Percentiles rank a stretch among this genome's conserved stretches.
Evolutionary conservation across 176 grass and related monocot genomes (phyloP).

Genomic region (Zea luxurians): DNA sequence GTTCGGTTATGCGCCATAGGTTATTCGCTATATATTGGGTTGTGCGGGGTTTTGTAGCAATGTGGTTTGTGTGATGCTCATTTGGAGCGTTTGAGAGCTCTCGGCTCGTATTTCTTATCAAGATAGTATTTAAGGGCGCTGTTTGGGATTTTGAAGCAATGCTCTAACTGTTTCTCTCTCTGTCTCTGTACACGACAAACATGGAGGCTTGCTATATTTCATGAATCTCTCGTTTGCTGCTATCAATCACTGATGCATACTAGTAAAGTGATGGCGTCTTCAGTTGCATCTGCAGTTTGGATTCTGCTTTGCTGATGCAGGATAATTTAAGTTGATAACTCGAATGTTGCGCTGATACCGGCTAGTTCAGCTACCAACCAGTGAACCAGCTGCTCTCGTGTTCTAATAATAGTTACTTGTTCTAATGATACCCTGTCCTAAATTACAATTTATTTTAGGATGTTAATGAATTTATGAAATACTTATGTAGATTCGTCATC

Average conservation of each 20-base stretch:
- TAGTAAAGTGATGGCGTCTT: not conserved
- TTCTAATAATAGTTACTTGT: too few relatives aligned
- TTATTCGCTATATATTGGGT: conserved; percentile 39
- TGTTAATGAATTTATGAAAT: too few relatives aligned
- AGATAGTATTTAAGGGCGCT: conserved; percentile 17
- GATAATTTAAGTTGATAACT: not conserved
- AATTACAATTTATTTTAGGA: too few relatives aligned
- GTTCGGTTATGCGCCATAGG: conserved; percentile 39
- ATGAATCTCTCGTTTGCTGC: not conserved
- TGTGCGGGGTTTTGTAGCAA: conserved; percentile 40
- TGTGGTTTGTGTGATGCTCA: conserved; percentile 43
- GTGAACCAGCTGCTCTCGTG: too few relatives aligned
- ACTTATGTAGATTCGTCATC: too few relatives aligned
- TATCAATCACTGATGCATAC: not conserved
- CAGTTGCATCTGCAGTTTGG: not conserved
- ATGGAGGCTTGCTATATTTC: not conserved
- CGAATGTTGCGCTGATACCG: not conserved
- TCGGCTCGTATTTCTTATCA: conserved; percentile 39
- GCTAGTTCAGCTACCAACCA: not conserved
- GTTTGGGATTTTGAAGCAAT: conserved; percentile 33
- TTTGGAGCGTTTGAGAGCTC: conserved; percentile 16
- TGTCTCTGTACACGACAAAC: not conserved
- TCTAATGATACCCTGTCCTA: too few relatives aligned
- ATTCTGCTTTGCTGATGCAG: not conserved
- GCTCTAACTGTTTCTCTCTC: not conserved